Base-by-base conservation (phyloP, 1,284 basidiomycete genomes). In the Ceratorhiza oryzae-sativae region DNA sequence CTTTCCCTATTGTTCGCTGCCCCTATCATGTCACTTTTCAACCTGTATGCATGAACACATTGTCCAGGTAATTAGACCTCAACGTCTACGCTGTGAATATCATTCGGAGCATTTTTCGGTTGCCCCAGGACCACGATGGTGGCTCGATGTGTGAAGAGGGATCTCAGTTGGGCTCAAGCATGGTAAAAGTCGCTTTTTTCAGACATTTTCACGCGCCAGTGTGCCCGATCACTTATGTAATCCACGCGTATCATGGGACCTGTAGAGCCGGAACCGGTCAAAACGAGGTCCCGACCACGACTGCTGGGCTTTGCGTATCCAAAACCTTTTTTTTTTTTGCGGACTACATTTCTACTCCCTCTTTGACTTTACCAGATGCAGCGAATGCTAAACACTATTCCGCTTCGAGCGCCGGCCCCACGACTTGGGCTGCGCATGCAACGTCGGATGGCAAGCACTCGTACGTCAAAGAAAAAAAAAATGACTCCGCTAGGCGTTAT, bases 21-120 rank as follows among this genome's bases (percentile, higher is more conserved):
- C 41, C 23, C 46, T 34, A 63, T n/a, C 25, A 63, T 49, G n/a
- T 49, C 30, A n/a, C 23, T 49, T 63, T 63, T 63, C 61, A 63
- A 49, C 45, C 61, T 63, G 61, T 63, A 62, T 39, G 39, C 41
- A 62, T 62, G 39, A 41, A 30, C 36, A 42, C 25, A n/a, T n/a
- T 46, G 36, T 30, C 30, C 18, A n/a, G 45, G 30, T 63, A 63
- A 63, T 63, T 32, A 63, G 61, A 27, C 45, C 46, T 63, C 45
- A 62, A 62, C 59, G 59, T 62, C 59, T 39, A 39, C 36, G 13
- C 13, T 39, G 36, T 39, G 36, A 20, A 20, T 48, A 48, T 48
- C 45, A 48, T 18, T 18, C 59, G 59, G 27, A 23, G 39, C 13
- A 45, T 49, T 63, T 63, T 45, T 46, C 61, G 27, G 18, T n/a